A percentile compares a stretch with the other conserved stretches of the same genome.
Evolutionary conservation across 495 filamentous ascomycete species (phyloP).

Genomic region (Penicillium fimorum): DNA sequence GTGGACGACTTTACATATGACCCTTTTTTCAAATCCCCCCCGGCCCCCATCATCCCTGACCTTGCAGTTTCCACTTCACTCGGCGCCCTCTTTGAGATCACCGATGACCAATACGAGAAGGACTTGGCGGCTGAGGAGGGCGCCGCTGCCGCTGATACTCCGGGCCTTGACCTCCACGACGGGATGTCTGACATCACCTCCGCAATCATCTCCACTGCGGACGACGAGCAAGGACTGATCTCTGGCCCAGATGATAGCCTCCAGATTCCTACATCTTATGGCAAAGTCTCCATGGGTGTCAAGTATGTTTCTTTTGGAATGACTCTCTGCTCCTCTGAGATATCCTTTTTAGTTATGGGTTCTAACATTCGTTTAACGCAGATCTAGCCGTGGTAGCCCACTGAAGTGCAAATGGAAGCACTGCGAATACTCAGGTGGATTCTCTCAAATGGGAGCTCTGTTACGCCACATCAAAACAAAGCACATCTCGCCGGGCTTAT

Average conservation of each 20-base stretch:
- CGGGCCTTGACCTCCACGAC: not conserved
- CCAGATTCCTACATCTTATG: not conserved
- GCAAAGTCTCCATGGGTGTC: not conserved
- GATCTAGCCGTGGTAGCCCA: not conserved
- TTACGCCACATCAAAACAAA: constrained; percentile 20
- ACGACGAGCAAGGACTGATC: not conserved
- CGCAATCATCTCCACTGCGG: not conserved
- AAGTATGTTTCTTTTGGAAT: not conserved
- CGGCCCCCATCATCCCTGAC: not conserved
- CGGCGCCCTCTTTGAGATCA: not conserved
- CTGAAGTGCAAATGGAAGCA: constrained; percentile 18
- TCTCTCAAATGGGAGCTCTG: constrained; percentile 16
- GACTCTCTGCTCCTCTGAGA: not conserved
- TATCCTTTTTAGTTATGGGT: not conserved
- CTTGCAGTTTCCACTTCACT: not conserved
- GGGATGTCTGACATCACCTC: not conserved
- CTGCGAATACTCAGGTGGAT: constrained; percentile 16
- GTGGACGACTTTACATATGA: not conserved
- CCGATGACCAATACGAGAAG: not conserved
- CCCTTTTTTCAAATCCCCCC: not conserved
- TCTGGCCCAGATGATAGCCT: not conserved
- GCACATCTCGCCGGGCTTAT: constrained; percentile 17
- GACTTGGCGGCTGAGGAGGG: not conserved
- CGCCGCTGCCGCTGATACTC: not conserved
- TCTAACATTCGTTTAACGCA: not conserved